Evolutionary conservation across 805 yeast species (phyloP).

Genomic region (Teunomyces stri): DNA sequence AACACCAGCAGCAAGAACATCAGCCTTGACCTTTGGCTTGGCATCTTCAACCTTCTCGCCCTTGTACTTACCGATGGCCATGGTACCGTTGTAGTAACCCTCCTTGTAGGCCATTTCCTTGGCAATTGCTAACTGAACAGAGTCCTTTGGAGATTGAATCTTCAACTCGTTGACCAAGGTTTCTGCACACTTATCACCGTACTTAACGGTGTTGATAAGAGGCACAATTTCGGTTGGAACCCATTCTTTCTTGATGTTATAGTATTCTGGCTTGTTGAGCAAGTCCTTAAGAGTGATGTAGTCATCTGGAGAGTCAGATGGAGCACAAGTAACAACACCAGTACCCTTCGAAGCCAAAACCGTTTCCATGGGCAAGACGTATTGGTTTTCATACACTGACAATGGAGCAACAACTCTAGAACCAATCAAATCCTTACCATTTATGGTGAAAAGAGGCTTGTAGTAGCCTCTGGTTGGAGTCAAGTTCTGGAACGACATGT

Average conservation of each 20-base stretch:
- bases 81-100: constrained; percentile 87
- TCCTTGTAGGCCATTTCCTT: constrained; percentile 95
- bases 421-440: constrained; percentile 79
- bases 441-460: constrained; percentile 54
- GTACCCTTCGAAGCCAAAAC: constrained; percentile 95
- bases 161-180: constrained; percentile 78
- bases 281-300: constrained; percentile 82
- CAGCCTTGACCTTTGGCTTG: constrained; percentile 81
- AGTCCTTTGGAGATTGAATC: constrained; percentile 92
- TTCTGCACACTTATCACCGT: constrained; percentile 88
- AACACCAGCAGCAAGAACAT: constrained; percentile 68
- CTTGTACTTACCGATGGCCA: constrained; percentile 75
- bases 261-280: constrained; percentile 85
- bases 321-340: constrained; percentile 98
- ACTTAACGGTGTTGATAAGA: constrained; percentile 74
- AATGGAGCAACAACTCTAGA: constrained; percentile 84
- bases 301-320: constrained; percentile 99
- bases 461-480: constrained; percentile 86
- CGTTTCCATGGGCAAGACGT: constrained; percentile 96
- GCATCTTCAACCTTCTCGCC: constrained; percentile 92
- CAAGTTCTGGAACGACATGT: constrained; percentile 92
- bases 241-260: constrained; percentile 84
- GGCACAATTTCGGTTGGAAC: constrained; percentile 70
- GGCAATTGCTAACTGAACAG: constrained; percentile 82
- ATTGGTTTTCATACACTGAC: constrained; percentile 63